Conservation (phyloP, 2,329 filamentous ascomycete genomes). For the Didymosphaeria variabile region DNA sequence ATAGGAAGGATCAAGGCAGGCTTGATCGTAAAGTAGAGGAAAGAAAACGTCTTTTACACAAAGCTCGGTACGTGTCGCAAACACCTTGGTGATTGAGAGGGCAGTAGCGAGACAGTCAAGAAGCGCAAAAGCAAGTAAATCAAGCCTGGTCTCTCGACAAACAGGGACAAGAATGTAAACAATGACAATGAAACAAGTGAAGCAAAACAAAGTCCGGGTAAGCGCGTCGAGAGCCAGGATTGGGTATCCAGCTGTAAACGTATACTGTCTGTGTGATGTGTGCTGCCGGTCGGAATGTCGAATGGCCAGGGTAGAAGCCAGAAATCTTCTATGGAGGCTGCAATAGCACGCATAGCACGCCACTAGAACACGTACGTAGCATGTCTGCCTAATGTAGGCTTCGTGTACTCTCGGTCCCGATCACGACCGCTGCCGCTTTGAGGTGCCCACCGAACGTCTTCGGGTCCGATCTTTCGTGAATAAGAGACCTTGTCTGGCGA, state of each 20-base stretch:
- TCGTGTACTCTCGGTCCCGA: conserved; percentile 31
- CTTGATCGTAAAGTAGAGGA: background rate
- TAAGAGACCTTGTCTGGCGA: conserved; percentile 44
- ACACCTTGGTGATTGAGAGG: background rate
- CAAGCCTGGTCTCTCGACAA: conserved; percentile 11
- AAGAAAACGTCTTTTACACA: background rate
- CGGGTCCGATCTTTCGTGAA: conserved; percentile 39
- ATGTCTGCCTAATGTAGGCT: conserved; percentile 35
- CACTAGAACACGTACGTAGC: conserved; percentile 43
- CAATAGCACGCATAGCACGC: background rate
- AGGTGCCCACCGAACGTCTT: conserved; percentile 48
- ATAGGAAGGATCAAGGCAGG: background rate
- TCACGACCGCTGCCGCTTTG: conserved; percentile 27
- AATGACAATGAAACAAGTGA: conserved; percentile 14
- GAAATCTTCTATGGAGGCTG: background rate
- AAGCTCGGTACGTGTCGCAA: background rate
- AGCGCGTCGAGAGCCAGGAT: conserved; percentile 14
- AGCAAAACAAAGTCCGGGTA: background rate
- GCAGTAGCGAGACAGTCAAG: background rate
- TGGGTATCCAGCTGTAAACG: conserved; percentile 16
- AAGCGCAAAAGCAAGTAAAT: background rate
- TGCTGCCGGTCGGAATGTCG: background rate
- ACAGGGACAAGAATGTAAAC: background rate
- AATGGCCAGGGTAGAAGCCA: background rate
- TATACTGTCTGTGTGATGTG: conserved; percentile 3